Conservation (phyloP, 2,329 filamentous ascomycete species). For the Penicillium oxalicum region DNA sequence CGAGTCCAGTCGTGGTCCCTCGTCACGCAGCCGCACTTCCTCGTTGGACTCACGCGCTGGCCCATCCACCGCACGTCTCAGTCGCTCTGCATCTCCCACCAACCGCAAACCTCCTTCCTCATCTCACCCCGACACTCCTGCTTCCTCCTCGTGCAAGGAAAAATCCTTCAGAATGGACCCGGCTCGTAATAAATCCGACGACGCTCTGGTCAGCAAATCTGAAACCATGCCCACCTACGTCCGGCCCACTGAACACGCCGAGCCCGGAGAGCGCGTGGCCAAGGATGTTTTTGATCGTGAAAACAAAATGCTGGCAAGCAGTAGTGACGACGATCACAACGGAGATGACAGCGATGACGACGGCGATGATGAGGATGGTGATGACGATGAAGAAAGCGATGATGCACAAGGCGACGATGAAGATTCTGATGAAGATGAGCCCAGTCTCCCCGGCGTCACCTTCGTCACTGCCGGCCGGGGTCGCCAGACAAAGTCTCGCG, state of each 20-base stretch:
- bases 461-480: constrained; percentile 13
- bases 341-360: constrained; percentile 61
- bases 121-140: not conserved
- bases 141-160: constrained; percentile 49
- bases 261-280: constrained; percentile 51
- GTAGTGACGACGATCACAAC: constrained; percentile 53
- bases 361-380: constrained; percentile 11
- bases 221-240: constrained; percentile 59
- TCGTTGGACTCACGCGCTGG: constrained; percentile 34
- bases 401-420: constrained; percentile 61
- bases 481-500: constrained; percentile 26
- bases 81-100: constrained; percentile 32
- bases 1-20: constrained; percentile 32
- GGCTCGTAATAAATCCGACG: constrained; percentile 67
- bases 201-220: constrained; percentile 58
- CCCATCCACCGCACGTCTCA: constrained; percentile 17
- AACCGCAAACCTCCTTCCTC: constrained; percentile 31
- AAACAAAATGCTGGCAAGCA: constrained; percentile 57
- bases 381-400: constrained; percentile 46
- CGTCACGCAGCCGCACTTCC: constrained; percentile 33
- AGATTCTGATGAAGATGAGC: constrained; percentile 12
- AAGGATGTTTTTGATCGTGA: constrained; percentile 68
- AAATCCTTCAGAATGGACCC: constrained; percentile 61
- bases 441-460: constrained; percentile 26
- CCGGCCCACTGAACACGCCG: constrained; percentile 41